phyloP scores from a whole-genome alignment of 2,329 filamentous ascomycete genomes.

The Ophiocordyceps camponoti-rufipedis region DNA sequence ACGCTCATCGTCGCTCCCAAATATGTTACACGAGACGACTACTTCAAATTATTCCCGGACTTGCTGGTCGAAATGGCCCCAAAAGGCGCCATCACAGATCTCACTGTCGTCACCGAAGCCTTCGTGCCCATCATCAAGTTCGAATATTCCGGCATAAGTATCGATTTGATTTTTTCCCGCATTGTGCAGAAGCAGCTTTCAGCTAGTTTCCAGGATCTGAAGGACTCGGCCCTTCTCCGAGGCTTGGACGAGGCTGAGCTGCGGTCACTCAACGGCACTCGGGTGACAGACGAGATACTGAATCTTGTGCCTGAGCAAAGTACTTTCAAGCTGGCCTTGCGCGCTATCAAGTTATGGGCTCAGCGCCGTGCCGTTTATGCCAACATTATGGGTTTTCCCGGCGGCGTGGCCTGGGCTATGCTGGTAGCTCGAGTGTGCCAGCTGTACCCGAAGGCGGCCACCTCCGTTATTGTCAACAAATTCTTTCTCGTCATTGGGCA shows the following conservation, averaged over 20 bases:
- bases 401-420: constrained; percentile 97
- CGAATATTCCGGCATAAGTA: constrained; percentile 76
- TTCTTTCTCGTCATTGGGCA: constrained; percentile 85
- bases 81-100: constrained; percentile 62
- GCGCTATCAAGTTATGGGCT: constrained; percentile 93
- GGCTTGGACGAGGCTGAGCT: constrained; percentile 77
- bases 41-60: constrained; percentile 76
- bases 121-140: constrained; percentile 97
- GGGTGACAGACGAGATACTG: constrained; percentile 86
- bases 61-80: constrained; percentile 61
- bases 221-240: constrained; percentile 68
- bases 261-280: constrained; percentile 79
- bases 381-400: constrained; percentile 91
- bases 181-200: constrained; percentile 56
- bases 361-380: constrained; percentile 84
- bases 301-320: constrained; percentile 74
- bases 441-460: constrained; percentile 81
- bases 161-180: constrained; percentile 81
- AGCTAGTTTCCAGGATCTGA: constrained; percentile 46
- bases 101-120: constrained; percentile 73
- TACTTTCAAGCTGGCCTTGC: constrained; percentile 74
- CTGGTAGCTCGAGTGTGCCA: constrained; percentile 91
- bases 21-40: constrained; percentile 76
- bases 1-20: constrained; percentile 84
- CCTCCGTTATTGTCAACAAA: constrained; percentile 74